Evolutionary conservation across 371 early-diverging fungal species (phyloP), one percentile per base, ranked within the genome.

Genomic region (Batkoa obscura): DNA sequence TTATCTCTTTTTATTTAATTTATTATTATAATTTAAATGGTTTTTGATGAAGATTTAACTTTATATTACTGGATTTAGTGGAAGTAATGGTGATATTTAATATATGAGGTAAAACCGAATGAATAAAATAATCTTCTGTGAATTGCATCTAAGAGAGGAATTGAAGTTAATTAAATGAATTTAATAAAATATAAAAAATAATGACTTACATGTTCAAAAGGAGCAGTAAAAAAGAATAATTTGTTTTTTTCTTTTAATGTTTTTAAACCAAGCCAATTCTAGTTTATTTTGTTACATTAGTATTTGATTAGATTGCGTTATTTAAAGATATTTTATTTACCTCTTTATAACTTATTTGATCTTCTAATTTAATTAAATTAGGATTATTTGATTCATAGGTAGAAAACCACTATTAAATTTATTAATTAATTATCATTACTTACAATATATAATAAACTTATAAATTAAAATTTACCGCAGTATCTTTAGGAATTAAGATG

Each of bases 401-500:
- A 49, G 33, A 10, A 12, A 78, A 71, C 23, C 76, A 68, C 51
- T 72, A 76, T 59, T 78, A 83, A 62, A 89, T 89, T 86, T 88
- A 88, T 72, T 86, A 70, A 43, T 61, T 59, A 9, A n/a, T 34
- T 46, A 43, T 36, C 2, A 57, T 37, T 15, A 30, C 42, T 50
- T 43, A 36, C 42, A 45, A 43, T 37, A 51, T 46, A 31, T 30
- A 42, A 33, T 23, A 23, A 23, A 23, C 23, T 23, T 23, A 23
- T 23, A 23, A 43, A 41, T 33, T 43, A 23, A 48, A 37, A 58
- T 66, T 66, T 74, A 81, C 83, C 43, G 87, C 74, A 34, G 80
- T 80, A 50, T 79, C 78, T 31, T 67, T 70, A 13, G 93, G 94
- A 37, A 76, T 79, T 38, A 93, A 78, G 65, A 81, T 85, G 15